Conservation (phyloP, 768 basidiomycete genomes). For the Phylloporus sp. region DNA sequence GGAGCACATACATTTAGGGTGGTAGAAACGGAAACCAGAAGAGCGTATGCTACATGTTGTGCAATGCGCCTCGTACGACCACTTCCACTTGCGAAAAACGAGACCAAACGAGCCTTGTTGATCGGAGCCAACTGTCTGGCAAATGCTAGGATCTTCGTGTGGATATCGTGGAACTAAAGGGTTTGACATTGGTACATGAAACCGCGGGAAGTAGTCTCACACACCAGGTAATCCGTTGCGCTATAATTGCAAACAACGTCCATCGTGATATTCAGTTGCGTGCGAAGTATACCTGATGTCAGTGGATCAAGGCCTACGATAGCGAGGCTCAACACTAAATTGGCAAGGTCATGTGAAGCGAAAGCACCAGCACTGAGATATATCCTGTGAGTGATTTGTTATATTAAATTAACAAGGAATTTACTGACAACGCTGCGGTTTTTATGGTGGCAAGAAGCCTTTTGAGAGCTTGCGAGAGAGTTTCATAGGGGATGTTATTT, state of each 20-base stretch:
- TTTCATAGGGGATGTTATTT: conserved; percentile 12
- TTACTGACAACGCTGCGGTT: conserved; percentile 45
- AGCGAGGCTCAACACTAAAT: conserved; percentile 47
- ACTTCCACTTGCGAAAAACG: conserved; percentile 49
- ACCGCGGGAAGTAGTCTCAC: conserved; percentile 1
- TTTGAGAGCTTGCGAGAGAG: conserved; percentile 34
- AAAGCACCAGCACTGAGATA: conserved; percentile 31
- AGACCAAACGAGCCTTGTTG: conserved; percentile 50
- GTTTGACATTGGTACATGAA: background rate
- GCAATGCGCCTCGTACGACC: conserved; percentile 52
- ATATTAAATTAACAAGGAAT: background rate
- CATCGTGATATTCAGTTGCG: conserved; percentile 45
- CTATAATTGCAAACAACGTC: conserved; percentile 41
- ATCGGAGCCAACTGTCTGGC: conserved; percentile 38
- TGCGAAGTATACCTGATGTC: conserved; percentile 41
- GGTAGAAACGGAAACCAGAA: conserved; percentile 7
- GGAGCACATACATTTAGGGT: conserved; percentile 13
- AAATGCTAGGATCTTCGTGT: conserved; percentile 42
- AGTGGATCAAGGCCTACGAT: conserved; percentile 55
- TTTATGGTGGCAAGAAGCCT: conserved; percentile 42
- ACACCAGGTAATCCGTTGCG: conserved; percentile 33
- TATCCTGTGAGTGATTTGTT: conserved; percentile 1
- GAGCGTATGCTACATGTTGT: conserved; percentile 50
- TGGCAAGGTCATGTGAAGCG: conserved; percentile 42
- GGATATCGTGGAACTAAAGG: conserved; percentile 46